Base-by-base conservation (phyloP, 2,329 filamentous ascomycete genomes). In the Xylaria sp. region DNA sequence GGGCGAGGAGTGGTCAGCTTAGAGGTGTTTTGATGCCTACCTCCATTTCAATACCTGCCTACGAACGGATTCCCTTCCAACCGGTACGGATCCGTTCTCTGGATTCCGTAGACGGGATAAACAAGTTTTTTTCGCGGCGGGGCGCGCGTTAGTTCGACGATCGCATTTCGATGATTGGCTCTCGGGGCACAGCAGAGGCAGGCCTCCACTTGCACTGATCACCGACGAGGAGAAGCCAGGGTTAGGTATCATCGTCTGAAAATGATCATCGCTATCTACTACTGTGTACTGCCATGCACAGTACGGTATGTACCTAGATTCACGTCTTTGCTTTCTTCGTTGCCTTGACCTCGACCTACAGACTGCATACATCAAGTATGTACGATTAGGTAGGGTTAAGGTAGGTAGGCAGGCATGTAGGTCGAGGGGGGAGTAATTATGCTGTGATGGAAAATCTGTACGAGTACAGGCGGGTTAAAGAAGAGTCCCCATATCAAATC, bases 151-250 rank as follows among this genome's bases (percentile, higher is more conserved):
- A 57, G 59, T 57, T 57, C 44, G 61, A 57, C 56, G 61, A 63
- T 61, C 61, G 30, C 59, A 55, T 61, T 55, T 53, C 19, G 37
- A 47, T 63, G 59, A 61, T 63, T 61, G 59, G 61, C 54, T 55
- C 53, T 16, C 13, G 30, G 11, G 46, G 18, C 44, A 52, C 16
- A 6, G 13, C 16, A 6, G 13, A 46, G 42, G 5, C 42, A 46
- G 42, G 9, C 9, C 37, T 46, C 42, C 42, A 46, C 8, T n/a
- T 46, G 11, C 42, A 16, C 42, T 46, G 42, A n/a, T 46, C 42
- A 16, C 42, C n/a, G 42, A 46, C 13, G 42, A 46, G 13, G 13
- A 46, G 42, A 16, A 46, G 42, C 42, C 42, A 46, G 42, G 42
- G 42, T 46, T 46, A 46, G 13, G 42, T 46, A 46, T 46, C 42